Evolutionary conservation across 805 yeast species (phyloP).

Genomic region (Cyberlindnera sargentensis): DNA sequence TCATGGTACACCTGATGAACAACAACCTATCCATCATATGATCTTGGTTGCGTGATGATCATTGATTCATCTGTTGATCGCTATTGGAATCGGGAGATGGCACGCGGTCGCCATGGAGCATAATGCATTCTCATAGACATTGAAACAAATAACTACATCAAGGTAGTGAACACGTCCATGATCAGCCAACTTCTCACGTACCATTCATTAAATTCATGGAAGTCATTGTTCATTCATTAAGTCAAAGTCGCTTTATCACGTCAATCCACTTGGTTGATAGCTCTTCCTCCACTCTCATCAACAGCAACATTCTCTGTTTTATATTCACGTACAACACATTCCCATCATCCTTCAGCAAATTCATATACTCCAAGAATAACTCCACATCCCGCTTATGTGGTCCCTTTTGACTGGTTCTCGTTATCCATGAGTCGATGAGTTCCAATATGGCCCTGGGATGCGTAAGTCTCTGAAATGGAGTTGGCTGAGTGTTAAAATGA

Average conservation of each 20-base stretch:
- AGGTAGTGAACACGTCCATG: too few relatives aligned
- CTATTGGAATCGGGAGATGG: too few relatives aligned
- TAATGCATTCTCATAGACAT: too few relatives aligned
- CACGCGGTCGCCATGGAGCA: too few relatives aligned
- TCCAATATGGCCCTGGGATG: conserved; percentile 30
- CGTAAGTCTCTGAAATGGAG: conserved; percentile 27
- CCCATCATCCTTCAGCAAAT: conserved; percentile 23
- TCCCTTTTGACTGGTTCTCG: conserved; percentile 25
- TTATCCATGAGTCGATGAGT: conserved; percentile 32
- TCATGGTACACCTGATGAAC: too few relatives aligned
- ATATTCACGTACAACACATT: conserved; percentile 12
- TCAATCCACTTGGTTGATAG: conserved; percentile 11
- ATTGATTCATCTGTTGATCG: too few relatives aligned
- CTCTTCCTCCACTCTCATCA: not conserved
- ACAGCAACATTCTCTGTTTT: conserved; percentile 12
- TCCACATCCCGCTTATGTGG: conserved; percentile 36
- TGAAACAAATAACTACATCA: too few relatives aligned
- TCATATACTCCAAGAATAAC: conserved; percentile 29
- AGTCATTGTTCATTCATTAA: not conserved
- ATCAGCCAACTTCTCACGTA: too few relatives aligned
- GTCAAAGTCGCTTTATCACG: not conserved
- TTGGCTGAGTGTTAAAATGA: conserved; percentile 3
- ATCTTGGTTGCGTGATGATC: too few relatives aligned
- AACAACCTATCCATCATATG: too few relatives aligned
- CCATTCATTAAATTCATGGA: not conserved